These are phyloP conservation scores for Alternaria incomplexa DNA, from an alignment of 2,329 filamentous ascomycete species.

Conservation along the genomic window DNA sequence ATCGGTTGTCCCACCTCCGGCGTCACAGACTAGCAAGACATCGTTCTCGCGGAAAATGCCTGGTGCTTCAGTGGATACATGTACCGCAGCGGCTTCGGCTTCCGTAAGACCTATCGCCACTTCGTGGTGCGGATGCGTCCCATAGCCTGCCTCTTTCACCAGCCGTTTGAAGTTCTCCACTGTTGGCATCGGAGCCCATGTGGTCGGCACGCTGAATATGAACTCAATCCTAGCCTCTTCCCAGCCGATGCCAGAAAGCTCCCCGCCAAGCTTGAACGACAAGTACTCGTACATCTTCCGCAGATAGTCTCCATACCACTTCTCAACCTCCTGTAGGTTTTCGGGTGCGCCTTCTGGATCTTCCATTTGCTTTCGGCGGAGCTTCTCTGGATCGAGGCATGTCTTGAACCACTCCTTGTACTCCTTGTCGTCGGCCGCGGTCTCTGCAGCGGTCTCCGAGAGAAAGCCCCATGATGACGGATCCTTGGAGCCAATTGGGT, in stretches of 20 bases:
- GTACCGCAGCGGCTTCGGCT: constrained; percentile 61
- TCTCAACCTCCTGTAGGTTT: constrained; percentile 53
- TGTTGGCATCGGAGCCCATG: constrained; percentile 59
- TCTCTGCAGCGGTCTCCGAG: constrained; percentile 50
- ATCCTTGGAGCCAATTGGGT: constrained; percentile 45
- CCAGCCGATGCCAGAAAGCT: constrained; percentile 48
- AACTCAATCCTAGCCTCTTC: constrained; percentile 57
- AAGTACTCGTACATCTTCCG: constrained; percentile 58
- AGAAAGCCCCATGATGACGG: constrained; percentile 62
- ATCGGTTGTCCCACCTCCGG: constrained; percentile 58
- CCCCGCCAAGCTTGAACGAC: constrained; percentile 45
- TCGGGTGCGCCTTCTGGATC: constrained; percentile 54
- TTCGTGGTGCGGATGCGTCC: constrained; percentile 45
- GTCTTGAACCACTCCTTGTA: constrained; percentile 63
- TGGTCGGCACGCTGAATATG: constrained; percentile 64
- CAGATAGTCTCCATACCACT: constrained; percentile 59
- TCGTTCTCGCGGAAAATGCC: constrained; percentile 50
- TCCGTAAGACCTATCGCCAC: constrained; percentile 58
- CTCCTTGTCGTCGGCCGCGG: constrained; percentile 52
- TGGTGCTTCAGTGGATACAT: constrained; percentile 49
- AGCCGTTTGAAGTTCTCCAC: constrained; percentile 60
- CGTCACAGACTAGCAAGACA: constrained; percentile 58
- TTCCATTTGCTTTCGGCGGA: constrained; percentile 52
- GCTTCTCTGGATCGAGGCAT: constrained; percentile 57
- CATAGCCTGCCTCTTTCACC: constrained; percentile 59